Base-by-base conservation (phyloP, 352 stramenopile species). In the Globisporangium barbulae region DNA sequence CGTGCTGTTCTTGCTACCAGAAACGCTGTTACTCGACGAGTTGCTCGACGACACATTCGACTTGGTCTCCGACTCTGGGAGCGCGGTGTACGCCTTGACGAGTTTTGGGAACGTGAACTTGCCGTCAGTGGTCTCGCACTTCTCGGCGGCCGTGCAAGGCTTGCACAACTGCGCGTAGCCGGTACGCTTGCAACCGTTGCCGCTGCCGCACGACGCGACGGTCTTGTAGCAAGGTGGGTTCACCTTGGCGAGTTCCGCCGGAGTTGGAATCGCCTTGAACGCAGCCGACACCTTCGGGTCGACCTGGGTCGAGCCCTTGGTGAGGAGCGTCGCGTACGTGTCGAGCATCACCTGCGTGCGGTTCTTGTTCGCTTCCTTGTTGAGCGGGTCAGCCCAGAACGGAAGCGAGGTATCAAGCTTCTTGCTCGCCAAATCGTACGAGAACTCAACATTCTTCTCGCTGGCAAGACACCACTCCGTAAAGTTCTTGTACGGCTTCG, bases 221-320 rank as follows among this genome's bases (percentile, higher is more conserved):
- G 76, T 88, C 72, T 78, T 72, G 67, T 88, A 94, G 69, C 85
- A 94, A 42, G 79, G 80, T 17, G 82, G 82, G 69, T 94, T 94
- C 5, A 47, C 21, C 10, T 63, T 59, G 21, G 70, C 69, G 21
- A 94, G 76, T 19, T 81, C 68, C 9, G 73, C 64, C 1, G 73
- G 65, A 9, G 73, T 76, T 8, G 83, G 85, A 15, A 94, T 61
- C 13, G 67, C 10, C 57, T 75, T 73, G 66, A 90, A 91, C 28
- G 69, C 63, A 19, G 64, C 39, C 7, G 86, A 42, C 9, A 80
- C 19, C 19, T 41, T 69, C 0, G 61, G 57, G 2, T 78, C 53
- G 41, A 91, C 83, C 70, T 84, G 73, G 13, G 66, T 63, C 2
- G 79, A 89, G n/a, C 33, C 37, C 62, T 73, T 72, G 22, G 64